A percentile compares a stretch with the other conserved stretches of the same genome.
Evolutionary conservation across 805 yeast genomes (phyloP).

Genomic region (Yarrowia phangngaensis): DNA sequence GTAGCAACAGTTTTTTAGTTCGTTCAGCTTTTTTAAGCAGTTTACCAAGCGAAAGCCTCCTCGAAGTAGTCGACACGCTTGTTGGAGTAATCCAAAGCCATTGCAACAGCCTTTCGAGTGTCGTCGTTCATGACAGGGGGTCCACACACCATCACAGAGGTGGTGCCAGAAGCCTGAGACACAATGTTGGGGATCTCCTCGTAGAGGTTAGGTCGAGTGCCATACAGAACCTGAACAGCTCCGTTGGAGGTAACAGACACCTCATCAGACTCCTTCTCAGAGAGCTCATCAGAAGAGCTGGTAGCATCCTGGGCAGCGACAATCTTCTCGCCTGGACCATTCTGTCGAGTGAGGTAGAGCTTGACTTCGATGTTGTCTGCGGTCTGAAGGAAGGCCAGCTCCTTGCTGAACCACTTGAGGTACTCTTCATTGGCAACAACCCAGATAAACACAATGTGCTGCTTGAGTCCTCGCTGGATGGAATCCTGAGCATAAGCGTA

Average conservation of each 20-base stretch:
- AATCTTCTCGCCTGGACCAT: conserved; percentile 8
- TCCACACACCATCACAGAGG: conserved; percentile 62
- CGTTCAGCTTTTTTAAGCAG: no score
- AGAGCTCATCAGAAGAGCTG: conserved; percentile 7
- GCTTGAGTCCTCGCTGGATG: conserved; percentile 18
- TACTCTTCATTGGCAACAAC: conserved; percentile 52
- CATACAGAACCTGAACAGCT: conserved; percentile 9
- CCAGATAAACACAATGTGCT: conserved; percentile 53
- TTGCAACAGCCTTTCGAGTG: conserved; percentile 48
- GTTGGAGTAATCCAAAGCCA: conserved; percentile 42
- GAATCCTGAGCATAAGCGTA: conserved; percentile 44
- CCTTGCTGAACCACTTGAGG: conserved; percentile 48
- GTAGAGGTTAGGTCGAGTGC: conserved; percentile 8
- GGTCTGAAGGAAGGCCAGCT: conserved; percentile 36
- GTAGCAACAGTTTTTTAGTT: no score
- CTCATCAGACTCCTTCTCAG: conserved; percentile 12
- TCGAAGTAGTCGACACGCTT: conserved; percentile 62
- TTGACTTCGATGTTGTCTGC: conserved; percentile 23
- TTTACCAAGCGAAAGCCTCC: conserved; percentile 69
- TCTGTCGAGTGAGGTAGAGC: conserved; percentile 22
- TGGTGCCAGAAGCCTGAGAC: conserved; percentile 41
- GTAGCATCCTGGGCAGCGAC: conserved; percentile 7
- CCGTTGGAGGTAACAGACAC: conserved; percentile 8
- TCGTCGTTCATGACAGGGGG: conserved; percentile 57
- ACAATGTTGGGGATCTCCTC: conserved; percentile 16